Evolutionary conservation across 2,329 filamentous ascomycete genomes (phyloP).

Genomic region (Calonectria multiphialidica): DNA sequence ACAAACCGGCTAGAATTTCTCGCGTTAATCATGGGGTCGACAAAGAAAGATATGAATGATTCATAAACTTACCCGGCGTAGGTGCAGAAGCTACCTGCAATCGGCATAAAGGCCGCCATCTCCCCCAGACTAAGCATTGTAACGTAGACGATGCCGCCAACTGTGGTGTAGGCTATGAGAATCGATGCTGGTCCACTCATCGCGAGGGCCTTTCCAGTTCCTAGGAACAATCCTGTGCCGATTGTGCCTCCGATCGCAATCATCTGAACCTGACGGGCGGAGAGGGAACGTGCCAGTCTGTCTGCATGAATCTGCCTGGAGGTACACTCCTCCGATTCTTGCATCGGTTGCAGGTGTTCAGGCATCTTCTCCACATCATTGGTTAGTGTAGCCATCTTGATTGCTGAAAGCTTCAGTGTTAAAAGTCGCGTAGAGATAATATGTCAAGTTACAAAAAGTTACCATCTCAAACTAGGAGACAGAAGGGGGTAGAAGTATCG

Average conservation of each 20-base stretch:
- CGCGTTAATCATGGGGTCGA: not conserved
- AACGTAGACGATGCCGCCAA: conserved; percentile 68
- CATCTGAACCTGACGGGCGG: conserved; percentile 75
- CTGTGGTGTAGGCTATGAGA: conserved; percentile 67
- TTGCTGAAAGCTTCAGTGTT: too few species aligned
- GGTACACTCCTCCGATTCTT: not conserved
- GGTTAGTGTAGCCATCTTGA: not conserved
- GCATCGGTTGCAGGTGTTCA: not conserved
- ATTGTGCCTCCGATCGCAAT: conserved; percentile 73
- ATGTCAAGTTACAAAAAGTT: too few species aligned
- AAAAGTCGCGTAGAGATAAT: too few species aligned
- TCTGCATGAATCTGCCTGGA: conserved; percentile 47
- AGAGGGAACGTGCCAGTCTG: conserved; percentile 65
- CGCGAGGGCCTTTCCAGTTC: conserved; percentile 70
- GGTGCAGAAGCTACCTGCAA: conserved; percentile 69
- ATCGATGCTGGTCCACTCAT: conserved; percentile 71
- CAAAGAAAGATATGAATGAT: not conserved
- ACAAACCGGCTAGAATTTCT: conserved; percentile 55
- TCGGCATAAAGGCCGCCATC: conserved; percentile 65
- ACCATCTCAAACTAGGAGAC: too few species aligned
- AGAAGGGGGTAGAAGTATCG: too few species aligned
- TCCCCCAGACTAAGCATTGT: conserved; percentile 72
- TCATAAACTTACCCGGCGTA: conserved; percentile 58
- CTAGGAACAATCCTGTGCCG: conserved; percentile 72
- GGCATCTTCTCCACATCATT: not conserved